Percentiles rank a stretch among this genome's conserved stretches.
phyloP scores from a whole-genome alignment of 2,329 filamentous ascomycete genomes.

The Arthrobotrys conoides region DNA sequence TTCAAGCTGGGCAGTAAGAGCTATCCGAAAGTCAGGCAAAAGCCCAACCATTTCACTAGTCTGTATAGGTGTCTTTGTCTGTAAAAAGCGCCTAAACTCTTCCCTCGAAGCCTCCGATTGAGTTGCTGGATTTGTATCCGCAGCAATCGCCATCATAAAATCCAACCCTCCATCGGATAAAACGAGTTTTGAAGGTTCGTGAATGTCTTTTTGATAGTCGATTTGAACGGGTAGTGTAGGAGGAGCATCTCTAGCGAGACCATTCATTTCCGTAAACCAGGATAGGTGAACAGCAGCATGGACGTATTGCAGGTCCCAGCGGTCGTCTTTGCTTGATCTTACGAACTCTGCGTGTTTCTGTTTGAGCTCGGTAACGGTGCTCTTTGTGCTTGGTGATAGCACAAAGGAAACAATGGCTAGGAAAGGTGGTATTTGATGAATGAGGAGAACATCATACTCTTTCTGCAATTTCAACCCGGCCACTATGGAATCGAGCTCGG shows the following conservation, averaged over 20 bases:
- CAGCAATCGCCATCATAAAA: constrained; percentile 86
- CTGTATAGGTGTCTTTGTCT: constrained; percentile 82
- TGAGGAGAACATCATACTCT: constrained; percentile 79
- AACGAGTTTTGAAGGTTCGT: constrained; percentile 68
- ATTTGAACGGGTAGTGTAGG: constrained; percentile 73
- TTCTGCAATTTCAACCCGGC: constrained; percentile 78
- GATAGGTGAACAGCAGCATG: constrained; percentile 83
- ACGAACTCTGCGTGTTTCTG: constrained; percentile 79
- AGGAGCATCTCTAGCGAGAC: constrained; percentile 83
- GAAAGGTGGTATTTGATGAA: constrained; percentile 86
- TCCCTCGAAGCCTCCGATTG: constrained; percentile 90
- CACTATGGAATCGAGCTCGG: constrained; percentile 82
- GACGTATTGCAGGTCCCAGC: constrained; percentile 81
- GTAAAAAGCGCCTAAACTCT: constrained; percentile 84
- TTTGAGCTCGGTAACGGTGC: constrained; percentile 77
- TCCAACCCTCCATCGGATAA: constrained; percentile 92
- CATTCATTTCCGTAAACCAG: constrained; percentile 95
- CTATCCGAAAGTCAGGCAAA: constrained; percentile 78
- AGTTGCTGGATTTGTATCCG: constrained; percentile 82
- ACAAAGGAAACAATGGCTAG: constrained; percentile 83
- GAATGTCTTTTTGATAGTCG: constrained; percentile 58
- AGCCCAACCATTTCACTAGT: constrained; percentile 78
- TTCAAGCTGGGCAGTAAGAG: constrained; percentile 85
- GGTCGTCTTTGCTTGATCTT: constrained; percentile 75
- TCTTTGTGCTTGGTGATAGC: constrained; percentile 81